A percentile compares a stretch with the other conserved stretches of the same genome.
Conservation (phyloP, 805 yeast genomes). For the Wickerhamiella kazuoi region DNA sequence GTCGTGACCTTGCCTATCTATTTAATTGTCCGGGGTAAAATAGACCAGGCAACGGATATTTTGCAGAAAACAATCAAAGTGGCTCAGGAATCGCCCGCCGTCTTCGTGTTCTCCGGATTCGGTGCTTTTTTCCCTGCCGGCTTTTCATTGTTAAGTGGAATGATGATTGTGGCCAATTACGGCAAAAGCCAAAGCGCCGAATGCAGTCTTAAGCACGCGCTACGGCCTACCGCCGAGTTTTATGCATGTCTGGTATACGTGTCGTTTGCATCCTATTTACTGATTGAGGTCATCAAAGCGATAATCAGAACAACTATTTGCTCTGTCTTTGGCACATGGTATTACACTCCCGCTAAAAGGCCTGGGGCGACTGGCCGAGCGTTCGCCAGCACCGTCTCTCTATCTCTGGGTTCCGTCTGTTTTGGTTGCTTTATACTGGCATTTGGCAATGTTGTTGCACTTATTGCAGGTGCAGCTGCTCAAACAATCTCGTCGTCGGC, state of each 20-base stretch:
- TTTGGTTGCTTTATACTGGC: constrained; percentile 66
- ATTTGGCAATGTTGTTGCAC: constrained; percentile 38
- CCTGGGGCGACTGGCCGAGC: constrained; percentile 38
- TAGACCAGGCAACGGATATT: constrained; percentile 58
- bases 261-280: constrained; percentile 67
- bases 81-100: constrained; percentile 53
- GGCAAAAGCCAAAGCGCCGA: constrained; percentile 39
- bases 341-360: constrained; percentile 36
- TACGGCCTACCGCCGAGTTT: constrained; percentile 26
- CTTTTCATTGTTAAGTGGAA: constrained; percentile 47
- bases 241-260: constrained; percentile 56
- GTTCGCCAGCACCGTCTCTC: constrained; percentile 60
- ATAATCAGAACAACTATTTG: constrained; percentile 65
- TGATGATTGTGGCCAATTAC: constrained; percentile 57
- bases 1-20: constrained; percentile 48
- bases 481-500: constrained; percentile 7
- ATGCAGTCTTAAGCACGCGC: constrained; percentile 29
- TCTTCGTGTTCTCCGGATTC: constrained; percentile 38
- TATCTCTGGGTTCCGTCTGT: constrained; percentile 79
- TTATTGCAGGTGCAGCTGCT: constrained; percentile 7
- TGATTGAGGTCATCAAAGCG: constrained; percentile 68
- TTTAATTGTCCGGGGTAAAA: constrained; percentile 52
- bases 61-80: constrained; percentile 60
- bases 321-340: constrained; percentile 86
- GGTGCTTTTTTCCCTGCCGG: constrained; percentile 45